Base-by-base conservation (phyloP, 2,329 filamentous ascomycete genomes). In the Cadophora gregata region DNA sequence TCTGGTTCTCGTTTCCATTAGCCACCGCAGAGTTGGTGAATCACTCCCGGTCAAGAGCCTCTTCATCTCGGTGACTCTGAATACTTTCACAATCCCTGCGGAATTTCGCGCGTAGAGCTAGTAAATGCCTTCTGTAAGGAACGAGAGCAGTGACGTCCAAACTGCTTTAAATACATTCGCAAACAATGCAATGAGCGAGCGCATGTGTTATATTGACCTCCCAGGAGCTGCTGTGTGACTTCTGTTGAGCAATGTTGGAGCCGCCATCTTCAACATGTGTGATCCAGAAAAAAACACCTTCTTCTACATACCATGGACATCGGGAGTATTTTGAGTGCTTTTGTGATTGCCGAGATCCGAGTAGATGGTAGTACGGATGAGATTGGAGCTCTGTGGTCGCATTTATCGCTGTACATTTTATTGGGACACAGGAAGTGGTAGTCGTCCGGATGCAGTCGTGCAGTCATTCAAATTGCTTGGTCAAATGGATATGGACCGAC, bases 61-160 rank as follows among this genome's bases (percentile, higher is more conserved):
- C 76, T 59, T 77, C 69, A 64, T 78, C 76, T 8, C 69, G 70
- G 51, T 76, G 75, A 48, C 75, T 76, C 1, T 78, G 63, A 6
- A 78, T 65, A 42, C 78, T 74, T 33, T 78, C 74, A 59, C 77
- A 75, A 27, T 74, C 71, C 6, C 51, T 71, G 7, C 66, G 61
- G 45, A 79, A 63, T 24, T 71, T 71, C 10, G 21, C 24, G 8
- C 69, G 64, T 6, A 75, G 45, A 24, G 70, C 73, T 48, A 83
- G 79, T 1, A 87, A 76, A 67, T 90, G 88, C 0, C 86, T 87
- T 0, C 83, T 76, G 66, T 91, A 90, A 0, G 88, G 88, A 0
- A 90, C 93, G 6, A 94, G 74, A 0, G 95, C 86, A 0, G 90
- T 89, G 66, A 94, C 91, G 1, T 93, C 88, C 0, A 80, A 81